Base-by-base conservation (phyloP, 1,284 basidiomycete species). In the Microbotryum lychnidis-dioicae region DNA sequence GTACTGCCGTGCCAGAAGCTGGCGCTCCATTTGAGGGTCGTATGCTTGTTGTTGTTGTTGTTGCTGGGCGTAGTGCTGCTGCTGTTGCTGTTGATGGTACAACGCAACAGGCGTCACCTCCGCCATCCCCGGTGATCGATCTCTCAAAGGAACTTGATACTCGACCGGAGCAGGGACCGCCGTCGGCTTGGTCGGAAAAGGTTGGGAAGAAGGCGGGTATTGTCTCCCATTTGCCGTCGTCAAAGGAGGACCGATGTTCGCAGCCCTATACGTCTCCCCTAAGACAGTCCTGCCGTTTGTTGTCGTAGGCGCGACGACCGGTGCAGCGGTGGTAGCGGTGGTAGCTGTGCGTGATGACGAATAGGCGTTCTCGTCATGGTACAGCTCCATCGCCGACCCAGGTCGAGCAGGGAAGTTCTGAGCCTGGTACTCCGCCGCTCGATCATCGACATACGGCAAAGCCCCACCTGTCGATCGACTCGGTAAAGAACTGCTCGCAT, bases 61-160 rank as follows among this genome's bases (percentile, higher is more conserved):
- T 20, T 58, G 61, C 33, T 56, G 54, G 29, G 56, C 56, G 10
- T 61, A 56, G 46, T 51, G 60, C 42, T 55, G 54, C 29, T 53
- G 37, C 33, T 59, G 46, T 45, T 65, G 60, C n/a, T 51, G 53
- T 50, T 65, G 66, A 33, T 65, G 60, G 10, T 61, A 61, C 50
- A 64, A 63, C 23, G 57, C 48, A 44, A 54, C 59, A 25, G 66
- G 66, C 18, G 66, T 67, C 25, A 58, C 63, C 29, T 67, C 65
- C 9, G 60, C 65, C 29, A 67, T 23, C 2, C 65, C 65, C 3
- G 65, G 65, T 45, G 65, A 67, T 2, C 60, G 60, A 42, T 67
- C 65, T 6, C 63, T 57, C 21, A 67, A 50, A 8, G 65, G 65
- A 2, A 61, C 58, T 2, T 64, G 63, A 49, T 60, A 64, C 16